Evolutionary conservation across 164 flowering plant genomes (phyloP).

Genomic region (Santalum album): DNA sequence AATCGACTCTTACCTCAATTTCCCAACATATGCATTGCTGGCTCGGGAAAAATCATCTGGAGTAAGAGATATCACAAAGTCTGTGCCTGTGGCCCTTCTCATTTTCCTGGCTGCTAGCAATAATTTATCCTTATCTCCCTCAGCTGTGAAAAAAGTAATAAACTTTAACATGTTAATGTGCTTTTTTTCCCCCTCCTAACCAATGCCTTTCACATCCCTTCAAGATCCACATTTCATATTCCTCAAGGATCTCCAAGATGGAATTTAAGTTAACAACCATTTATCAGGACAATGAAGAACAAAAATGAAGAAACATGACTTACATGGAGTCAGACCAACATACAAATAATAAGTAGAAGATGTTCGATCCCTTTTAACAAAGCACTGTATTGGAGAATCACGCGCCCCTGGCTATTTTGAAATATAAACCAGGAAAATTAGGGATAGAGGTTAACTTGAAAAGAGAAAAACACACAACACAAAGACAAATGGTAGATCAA

Average conservation of each 20-base stretch:
- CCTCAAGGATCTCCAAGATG: no score
- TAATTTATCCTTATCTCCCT: slow-evolving; percentile 37
- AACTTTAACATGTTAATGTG: background rate
- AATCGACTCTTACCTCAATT: slow-evolving; percentile 37
- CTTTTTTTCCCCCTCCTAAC: no score
- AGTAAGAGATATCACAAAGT: slow-evolving; percentile 50
- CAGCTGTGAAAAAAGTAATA: slow-evolving; percentile 35
- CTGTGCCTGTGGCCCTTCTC: slow-evolving; percentile 53
- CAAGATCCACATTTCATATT: no score
- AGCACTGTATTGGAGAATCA: slow-evolving; percentile 72
- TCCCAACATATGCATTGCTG: slow-evolving; percentile 55
- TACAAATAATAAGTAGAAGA: slow-evolving; percentile 58
- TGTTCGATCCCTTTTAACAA: slow-evolving; percentile 66
- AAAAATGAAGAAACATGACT: slow-evolving; percentile 12
- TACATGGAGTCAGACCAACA: slow-evolving; percentile 66
- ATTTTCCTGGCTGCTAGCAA: slow-evolving; percentile 52
- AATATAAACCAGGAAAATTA: background rate
- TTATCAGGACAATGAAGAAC: no score
- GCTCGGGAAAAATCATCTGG: slow-evolving; percentile 54
- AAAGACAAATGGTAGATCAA: background rate
- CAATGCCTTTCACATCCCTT: no score
- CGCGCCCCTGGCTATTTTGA: slow-evolving; percentile 54
- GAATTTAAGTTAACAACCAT: no score
- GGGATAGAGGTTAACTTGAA: background rate
- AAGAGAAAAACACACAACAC: background rate